Percentiles rank a stretch among this genome's conserved stretches.
Evolutionary conservation across 169 alveolate genomes (phyloP).

Genomic region (Plasmodium sp.): DNA sequence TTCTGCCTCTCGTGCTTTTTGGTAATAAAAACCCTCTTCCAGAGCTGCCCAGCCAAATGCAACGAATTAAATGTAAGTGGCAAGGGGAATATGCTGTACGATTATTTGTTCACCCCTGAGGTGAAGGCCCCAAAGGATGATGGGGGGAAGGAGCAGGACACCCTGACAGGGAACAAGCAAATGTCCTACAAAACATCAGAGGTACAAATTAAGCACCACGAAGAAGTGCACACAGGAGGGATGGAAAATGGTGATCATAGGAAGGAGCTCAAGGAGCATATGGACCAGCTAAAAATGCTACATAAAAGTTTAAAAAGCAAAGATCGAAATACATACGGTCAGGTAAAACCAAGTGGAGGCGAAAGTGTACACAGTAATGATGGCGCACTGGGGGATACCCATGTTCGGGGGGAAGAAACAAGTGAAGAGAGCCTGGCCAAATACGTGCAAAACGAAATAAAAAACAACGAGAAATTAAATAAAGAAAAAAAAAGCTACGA

Average conservation of each 20-base stretch:
- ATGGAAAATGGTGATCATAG: not conserved
- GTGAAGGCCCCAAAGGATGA: not conserved
- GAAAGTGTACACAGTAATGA: not conserved
- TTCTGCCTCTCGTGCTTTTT: slow-evolving; percentile 13
- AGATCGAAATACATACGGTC: not conserved
- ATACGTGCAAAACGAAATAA: slow-evolving; percentile 15
- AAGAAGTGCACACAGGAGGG: not conserved
- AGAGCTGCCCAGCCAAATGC: not conserved
- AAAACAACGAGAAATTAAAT: slow-evolving; percentile 4
- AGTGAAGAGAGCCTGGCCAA: not conserved
- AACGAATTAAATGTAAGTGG: slow-evolving; percentile 8
- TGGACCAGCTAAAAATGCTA: not conserved
- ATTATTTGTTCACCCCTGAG: not conserved
- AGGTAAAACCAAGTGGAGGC: not conserved
- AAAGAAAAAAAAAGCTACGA: slow-evolving; percentile 44
- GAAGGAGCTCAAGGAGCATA: not conserved
- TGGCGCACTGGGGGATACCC: not conserved
- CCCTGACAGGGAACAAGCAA: not conserved
- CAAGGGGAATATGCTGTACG: not conserved
- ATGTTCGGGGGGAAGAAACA: not conserved
- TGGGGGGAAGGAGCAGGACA: not conserved
- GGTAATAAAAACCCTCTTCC: slow-evolving; percentile 1
- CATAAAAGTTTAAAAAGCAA: slow-evolving; percentile 8
- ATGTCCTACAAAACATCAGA: not conserved
- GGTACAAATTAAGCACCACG: slow-evolving; percentile 6